Conservation (phyloP, 2,329 filamentous ascomycete species). For the Celoporthe dispersa region DNA sequence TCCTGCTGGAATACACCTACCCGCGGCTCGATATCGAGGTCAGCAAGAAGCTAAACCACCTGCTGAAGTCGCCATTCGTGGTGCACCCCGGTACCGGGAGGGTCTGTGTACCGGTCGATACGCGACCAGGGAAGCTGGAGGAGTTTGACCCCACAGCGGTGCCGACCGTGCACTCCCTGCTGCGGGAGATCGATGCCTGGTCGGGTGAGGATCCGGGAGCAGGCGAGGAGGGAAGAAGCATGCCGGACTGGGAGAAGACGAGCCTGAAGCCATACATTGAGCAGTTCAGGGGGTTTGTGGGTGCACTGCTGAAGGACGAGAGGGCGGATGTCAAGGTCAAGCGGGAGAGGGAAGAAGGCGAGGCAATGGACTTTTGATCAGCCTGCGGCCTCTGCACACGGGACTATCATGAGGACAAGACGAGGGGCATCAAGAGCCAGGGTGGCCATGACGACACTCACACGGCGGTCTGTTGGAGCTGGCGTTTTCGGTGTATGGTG, state of each 20-base stretch:
- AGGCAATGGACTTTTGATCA: conserved; percentile 57
- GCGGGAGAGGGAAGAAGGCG: conserved; percentile 57
- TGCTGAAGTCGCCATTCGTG: conserved; percentile 96
- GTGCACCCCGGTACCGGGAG: conserved; percentile 93
- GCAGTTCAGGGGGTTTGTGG: conserved; percentile 82
- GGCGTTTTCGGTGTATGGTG: conserved; percentile 26
- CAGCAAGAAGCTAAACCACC: conserved; percentile 96
- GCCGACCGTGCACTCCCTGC: conserved; percentile 83
- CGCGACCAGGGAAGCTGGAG: conserved; percentile 61
- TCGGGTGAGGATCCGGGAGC: conserved; percentile 52
- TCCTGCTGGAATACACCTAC: conserved; percentile 97
- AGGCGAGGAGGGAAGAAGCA: conserved; percentile 42
- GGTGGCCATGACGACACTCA: neutral
- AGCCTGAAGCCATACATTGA: conserved; percentile 92
- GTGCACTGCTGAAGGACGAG: conserved; percentile 77
- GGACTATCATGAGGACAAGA: neutral
- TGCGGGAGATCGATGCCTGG: conserved; percentile 88
- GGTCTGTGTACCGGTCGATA: conserved; percentile 94
- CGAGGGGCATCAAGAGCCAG: conserved; percentile 10
- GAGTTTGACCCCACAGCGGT: conserved; percentile 86
- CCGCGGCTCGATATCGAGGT: conserved; percentile 96
- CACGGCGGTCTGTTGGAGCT: conserved; percentile 7
- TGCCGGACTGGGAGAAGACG: conserved; percentile 96
- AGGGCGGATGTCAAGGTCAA: conserved; percentile 56
- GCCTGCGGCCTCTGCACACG: neutral